Conservation (phyloP, 306 rosid genomes). For the Quercus aquifolioides region DNA sequence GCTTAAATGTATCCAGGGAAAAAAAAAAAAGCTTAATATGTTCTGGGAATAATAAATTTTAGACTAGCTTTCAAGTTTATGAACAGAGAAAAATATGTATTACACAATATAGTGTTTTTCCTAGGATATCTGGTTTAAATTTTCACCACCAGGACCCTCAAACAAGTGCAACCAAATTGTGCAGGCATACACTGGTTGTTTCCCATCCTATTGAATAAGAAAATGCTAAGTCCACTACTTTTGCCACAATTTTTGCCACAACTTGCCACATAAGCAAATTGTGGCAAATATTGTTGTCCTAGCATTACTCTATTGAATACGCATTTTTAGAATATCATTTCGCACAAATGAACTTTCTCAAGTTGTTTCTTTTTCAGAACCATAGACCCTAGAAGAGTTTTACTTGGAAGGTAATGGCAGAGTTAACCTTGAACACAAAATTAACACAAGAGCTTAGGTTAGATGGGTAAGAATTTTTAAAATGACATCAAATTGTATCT, state of each 20-base stretch:
- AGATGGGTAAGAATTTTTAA: constrained; percentile 4
- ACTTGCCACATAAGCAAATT: no score
- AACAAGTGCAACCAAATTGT: not conserved
- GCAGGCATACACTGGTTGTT: not conserved
- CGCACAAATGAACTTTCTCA: not conserved
- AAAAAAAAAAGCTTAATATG: not conserved
- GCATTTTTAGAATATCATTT: not conserved
- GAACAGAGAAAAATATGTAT: not conserved
- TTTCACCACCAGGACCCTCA: not conserved
- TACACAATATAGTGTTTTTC: not conserved
- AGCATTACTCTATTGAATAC: no score
- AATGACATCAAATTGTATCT: constrained; percentile 48
- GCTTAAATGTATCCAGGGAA: not conserved
- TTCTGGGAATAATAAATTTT: not conserved
- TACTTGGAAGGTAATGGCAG: no score
- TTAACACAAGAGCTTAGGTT: constrained; percentile 13
- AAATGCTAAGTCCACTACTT: no score
- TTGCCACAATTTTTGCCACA: no score
- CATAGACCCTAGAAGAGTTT: no score
- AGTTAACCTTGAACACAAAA: not conserved
- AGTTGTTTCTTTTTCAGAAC: not conserved
- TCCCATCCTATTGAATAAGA: not conserved
- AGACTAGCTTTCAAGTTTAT: no score
- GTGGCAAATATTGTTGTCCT: no score
- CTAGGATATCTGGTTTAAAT: not conserved